Evolutionary conservation across 140 eudicot genomes (phyloP).

Genomic region (Bidens hawaiensis): DNA sequence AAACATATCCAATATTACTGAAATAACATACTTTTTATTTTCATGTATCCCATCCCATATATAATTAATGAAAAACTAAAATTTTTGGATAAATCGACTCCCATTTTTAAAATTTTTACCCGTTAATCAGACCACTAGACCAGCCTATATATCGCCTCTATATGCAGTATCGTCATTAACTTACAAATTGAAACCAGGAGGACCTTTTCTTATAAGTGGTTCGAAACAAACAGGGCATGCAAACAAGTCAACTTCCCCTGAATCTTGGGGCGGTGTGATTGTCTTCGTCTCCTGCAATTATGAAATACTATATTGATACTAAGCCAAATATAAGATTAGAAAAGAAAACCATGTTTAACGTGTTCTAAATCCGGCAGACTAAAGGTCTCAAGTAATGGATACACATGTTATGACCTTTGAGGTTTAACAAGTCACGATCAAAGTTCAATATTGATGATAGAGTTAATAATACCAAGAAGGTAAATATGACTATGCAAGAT

Average conservation of each 20-base stretch:
- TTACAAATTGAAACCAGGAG: conserved; percentile 94
- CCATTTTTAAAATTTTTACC: not conserved
- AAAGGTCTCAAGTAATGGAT: not conserved
- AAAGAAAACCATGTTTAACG: not conserved
- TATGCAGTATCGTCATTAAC: conserved; percentile 26
- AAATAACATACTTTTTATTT: not conserved
- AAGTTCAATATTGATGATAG: not conserved
- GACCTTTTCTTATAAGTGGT: conserved; percentile 89
- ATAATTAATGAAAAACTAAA: not conserved
- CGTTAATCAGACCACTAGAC: not conserved
- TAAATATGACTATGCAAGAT: not conserved
- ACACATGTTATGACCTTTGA: not conserved
- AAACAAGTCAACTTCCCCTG: conserved; percentile 48
- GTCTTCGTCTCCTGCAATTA: conserved; percentile 63
- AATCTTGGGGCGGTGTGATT: conserved; percentile 27
- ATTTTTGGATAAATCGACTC: not conserved
- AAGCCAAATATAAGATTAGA: not conserved
- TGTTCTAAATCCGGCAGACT: not conserved
- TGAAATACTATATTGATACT: not conserved
- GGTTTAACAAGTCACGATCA: not conserved
- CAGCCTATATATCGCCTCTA: not conserved
- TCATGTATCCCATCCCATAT: not conserved
- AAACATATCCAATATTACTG: not conserved
- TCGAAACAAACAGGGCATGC: conserved; percentile 94
- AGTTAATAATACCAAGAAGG: not conserved